Evolutionary conservation across 306 rosid species (phyloP).

Genomic region (Pyrus betulifolia): DNA sequence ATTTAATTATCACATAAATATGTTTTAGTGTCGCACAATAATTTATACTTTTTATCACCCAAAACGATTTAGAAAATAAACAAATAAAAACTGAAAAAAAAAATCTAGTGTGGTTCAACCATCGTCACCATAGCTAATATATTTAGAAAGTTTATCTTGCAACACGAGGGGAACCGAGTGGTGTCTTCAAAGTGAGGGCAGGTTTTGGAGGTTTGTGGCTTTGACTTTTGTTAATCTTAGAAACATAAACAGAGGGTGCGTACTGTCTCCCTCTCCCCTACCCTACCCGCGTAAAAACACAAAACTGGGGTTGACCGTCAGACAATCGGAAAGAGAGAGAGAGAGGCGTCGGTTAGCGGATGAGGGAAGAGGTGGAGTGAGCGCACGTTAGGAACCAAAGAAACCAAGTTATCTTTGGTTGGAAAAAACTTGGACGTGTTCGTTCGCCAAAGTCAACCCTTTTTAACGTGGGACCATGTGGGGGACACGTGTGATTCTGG

Average conservation of each 20-base stretch:
- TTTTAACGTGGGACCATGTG: not conserved
- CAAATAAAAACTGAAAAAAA: not conserved
- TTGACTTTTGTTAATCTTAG: slow-evolving; percentile 48
- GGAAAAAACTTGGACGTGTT: not conserved
- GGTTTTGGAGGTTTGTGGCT: slow-evolving; percentile 37
- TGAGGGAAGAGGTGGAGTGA: slow-evolving; percentile 7
- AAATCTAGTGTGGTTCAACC: slow-evolving; percentile 1
- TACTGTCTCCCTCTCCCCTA: not conserved
- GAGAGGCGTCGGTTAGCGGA: slow-evolving; percentile 37
- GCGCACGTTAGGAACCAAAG: slow-evolving; percentile 6
- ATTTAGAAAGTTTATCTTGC: slow-evolving; percentile 8
- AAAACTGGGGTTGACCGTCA: slow-evolving; percentile 39
- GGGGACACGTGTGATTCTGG: not conserved
- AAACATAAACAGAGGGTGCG: slow-evolving; percentile 18
- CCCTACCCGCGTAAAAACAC: slow-evolving; percentile 11
- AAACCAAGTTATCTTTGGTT: not conserved
- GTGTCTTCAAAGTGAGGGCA: slow-evolving; percentile 62
- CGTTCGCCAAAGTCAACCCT: slow-evolving; percentile 34
- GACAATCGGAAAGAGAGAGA: slow-evolving; percentile 28
- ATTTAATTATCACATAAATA: no score
- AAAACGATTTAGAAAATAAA: not conserved
- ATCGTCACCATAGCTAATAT: not conserved
- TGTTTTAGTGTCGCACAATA: no score
- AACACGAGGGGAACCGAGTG: slow-evolving; percentile 9
- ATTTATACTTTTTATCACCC: no score